phyloP scores from a whole-genome alignment of 352 stramenopile genomes.

The Globisporangium takayamanum region DNA sequence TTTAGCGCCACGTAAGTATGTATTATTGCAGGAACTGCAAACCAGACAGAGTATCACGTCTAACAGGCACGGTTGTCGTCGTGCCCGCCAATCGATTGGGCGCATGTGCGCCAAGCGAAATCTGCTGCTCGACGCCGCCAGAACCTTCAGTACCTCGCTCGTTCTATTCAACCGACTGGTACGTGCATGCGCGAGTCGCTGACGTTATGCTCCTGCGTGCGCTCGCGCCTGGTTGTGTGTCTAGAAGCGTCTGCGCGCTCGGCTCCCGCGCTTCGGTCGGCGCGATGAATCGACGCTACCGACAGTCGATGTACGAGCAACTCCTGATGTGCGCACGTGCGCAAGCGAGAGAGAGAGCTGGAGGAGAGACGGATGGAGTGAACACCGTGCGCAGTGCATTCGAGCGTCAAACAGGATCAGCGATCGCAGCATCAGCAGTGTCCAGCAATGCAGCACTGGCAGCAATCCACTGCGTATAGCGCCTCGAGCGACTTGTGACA shows the following conservation, averaged over 20 bases:
- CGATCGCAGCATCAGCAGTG: not conserved
- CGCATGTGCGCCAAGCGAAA: slow-evolving; percentile 23
- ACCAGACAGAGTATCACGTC: not conserved
- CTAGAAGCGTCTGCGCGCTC: not conserved
- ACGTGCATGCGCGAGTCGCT: slow-evolving; percentile 30
- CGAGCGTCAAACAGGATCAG: not conserved
- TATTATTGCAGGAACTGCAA: too few relatives aligned
- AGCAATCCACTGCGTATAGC: too few relatives aligned
- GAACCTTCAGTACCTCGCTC: slow-evolving; percentile 83
- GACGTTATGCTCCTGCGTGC: not conserved
- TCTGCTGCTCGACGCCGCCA: slow-evolving; percentile 25
- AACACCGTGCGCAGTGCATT: not conserved
- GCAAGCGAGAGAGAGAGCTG: not conserved
- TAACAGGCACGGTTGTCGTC: slow-evolving; percentile 7
- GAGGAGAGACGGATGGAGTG: not conserved
- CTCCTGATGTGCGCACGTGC: not conserved
- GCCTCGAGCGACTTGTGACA: too few relatives aligned
- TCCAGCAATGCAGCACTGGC: too few relatives aligned
- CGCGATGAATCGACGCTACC: not conserved
- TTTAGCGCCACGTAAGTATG: too few relatives aligned
- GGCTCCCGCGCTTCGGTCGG: not conserved
- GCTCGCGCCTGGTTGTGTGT: not conserved
- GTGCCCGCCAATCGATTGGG: slow-evolving; percentile 71
- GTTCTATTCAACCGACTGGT: slow-evolving; percentile 86
- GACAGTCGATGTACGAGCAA: not conserved